Evolutionary conservation across 306 rosid species (phyloP).

Genomic region (Cicer pinnatifidum): DNA sequence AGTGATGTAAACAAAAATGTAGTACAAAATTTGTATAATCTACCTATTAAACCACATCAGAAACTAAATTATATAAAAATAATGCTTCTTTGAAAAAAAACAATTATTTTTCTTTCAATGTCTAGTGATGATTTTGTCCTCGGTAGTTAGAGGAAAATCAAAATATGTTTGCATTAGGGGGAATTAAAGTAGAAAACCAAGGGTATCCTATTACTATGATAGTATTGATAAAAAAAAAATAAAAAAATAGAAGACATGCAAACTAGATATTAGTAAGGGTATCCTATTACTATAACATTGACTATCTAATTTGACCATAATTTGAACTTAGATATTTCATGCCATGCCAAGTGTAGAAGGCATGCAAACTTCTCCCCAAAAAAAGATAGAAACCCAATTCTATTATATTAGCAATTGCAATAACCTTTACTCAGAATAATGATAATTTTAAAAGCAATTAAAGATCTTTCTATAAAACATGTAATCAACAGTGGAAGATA

Average conservation of each 20-base stretch:
- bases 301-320: too few relatives aligned
- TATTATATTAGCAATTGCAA: not conserved
- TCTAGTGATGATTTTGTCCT: not conserved
- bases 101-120: too few relatives aligned
- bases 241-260: too few relatives aligned
- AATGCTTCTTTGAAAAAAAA: not conserved
- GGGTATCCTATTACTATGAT: not conserved
- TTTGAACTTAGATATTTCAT: not conserved
- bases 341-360: not conserved
- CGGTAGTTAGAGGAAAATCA: not conserved
- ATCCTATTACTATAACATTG: not conserved
- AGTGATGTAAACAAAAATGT: not conserved
- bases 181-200: not conserved
- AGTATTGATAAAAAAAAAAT: not conserved
- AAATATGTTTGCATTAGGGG: not conserved
- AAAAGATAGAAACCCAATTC: not conserved
- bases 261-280: too few relatives aligned
- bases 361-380: not conserved
- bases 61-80: conserved; percentile 6
- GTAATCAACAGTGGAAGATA: not conserved
- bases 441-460: not conserved
- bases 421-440: not conserved
- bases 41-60: not conserved
- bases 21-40: not conserved
- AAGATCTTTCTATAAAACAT: not conserved